Evolutionary conservation across 2,329 filamentous ascomycete species (phyloP), one percentile per base, ranked within the genome.

Genomic region (Hymenoscyphus fructigenus): DNA sequence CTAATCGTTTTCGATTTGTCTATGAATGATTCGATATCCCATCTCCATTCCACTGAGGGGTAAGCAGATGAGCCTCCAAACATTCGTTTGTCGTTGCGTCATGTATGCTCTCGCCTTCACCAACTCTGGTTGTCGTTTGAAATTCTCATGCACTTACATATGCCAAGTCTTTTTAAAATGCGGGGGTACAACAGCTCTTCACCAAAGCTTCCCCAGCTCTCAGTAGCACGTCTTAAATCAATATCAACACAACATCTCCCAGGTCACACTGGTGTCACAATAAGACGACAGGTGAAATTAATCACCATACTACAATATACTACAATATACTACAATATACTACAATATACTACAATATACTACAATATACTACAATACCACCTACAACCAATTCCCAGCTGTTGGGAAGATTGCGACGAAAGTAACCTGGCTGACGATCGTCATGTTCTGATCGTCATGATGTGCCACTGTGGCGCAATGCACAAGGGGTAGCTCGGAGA

Each of bases 21-120:
- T 9, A 23, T 9, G 44, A 20, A 20, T 26, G 44, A 50, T 50
- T 50, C 44, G 44, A 50, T 26, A 50, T 26, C 20, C 44, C 9
- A 10, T 50, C 44, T 50, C 44, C 9, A 12, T 12, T 50, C 44
- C 41, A 47, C n/a, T n/a, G 41, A 47, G 41, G 15, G 41, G 41
- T 47, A 47, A 47, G 41, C 41, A 47, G 41, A 17, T 47, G n/a
- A 50, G 44, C 44, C 44, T 23, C 41, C n/a, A 50, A 50, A 50
- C n/a, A 20, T 7, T 50, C 20, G 7, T 20, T 50, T 36, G 34
- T 50, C 44, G 44, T 50, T 50, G 44, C 44, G 44, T 50, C 44
- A 50, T 50, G 44, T 50, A 50, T 50, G 23, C 26, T 12, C 44
- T 7, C 9, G 17, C 5, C 20, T 9, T 20, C 44, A 3, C 9